These are phyloP conservation scores for Rutstroemia sp. DNA, from an alignment of 2,329 filamentous ascomycete species.

Conservation along the genomic window DNA sequence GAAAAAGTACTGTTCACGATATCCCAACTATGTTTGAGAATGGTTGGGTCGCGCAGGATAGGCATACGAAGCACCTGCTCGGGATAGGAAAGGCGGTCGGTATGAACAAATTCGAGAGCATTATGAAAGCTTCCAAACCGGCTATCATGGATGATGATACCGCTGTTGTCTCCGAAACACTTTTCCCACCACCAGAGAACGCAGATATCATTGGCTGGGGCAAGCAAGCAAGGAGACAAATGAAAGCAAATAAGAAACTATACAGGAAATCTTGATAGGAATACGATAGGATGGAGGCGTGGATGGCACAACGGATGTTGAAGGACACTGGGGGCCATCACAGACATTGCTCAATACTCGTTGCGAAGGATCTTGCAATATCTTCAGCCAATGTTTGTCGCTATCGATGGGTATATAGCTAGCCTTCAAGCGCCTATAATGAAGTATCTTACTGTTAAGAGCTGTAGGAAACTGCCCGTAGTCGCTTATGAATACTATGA, in stretches of 20 bases:
- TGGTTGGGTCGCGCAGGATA: conserved; percentile 1
- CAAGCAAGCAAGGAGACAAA: conserved; percentile 4
- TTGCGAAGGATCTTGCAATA: not conserved
- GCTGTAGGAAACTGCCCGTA: too few relatives aligned
- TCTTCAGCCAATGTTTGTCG: not conserved
- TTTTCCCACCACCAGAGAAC: not conserved
- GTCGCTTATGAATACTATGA: not conserved
- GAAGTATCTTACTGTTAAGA: too few relatives aligned
- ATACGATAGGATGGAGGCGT: too few relatives aligned
- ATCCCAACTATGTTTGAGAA: not conserved
- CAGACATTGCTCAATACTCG: not conserved
- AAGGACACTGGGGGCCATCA: not conserved
- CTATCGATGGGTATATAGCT: not conserved
- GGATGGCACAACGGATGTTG: not conserved
- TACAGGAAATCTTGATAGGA: not conserved
- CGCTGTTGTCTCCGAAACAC: not conserved
- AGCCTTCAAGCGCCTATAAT: too few relatives aligned
- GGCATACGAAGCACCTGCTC: not conserved
- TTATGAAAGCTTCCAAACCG: conserved; percentile 2
- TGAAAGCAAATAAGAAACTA: conserved; percentile 2
- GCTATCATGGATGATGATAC: not conserved
- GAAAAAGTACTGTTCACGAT: not conserved
- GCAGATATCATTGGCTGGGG: not conserved
- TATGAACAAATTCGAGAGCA: conserved; percentile 1
- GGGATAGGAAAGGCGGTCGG: conserved; percentile 2